phyloP scores from a whole-genome alignment of 805 yeast species.

The Wickerhamiella dianesei region DNA sequence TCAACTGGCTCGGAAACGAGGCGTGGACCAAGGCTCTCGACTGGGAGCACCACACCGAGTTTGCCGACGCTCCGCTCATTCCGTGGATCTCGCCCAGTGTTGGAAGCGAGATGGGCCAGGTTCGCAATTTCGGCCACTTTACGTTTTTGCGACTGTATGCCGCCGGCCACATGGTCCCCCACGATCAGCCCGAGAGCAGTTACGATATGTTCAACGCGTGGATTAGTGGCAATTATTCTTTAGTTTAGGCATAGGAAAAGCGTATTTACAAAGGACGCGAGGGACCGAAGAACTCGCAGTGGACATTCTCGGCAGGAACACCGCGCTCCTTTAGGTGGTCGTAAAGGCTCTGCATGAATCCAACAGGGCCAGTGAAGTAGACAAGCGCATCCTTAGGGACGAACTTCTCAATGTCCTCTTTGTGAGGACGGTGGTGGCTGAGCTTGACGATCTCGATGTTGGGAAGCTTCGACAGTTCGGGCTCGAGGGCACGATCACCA shows the following conservation, averaged over 20 bases:
- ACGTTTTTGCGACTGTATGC: conserved; percentile 72
- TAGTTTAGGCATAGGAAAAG: too few species aligned
- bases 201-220: conserved; percentile 76
- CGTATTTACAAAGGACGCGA: conserved; percentile 2
- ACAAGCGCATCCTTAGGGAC: conserved; percentile 3
- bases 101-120: conserved; percentile 44
- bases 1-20: conserved; percentile 88
- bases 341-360: conserved; percentile 16
- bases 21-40: conserved; percentile 67
- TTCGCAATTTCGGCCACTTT: conserved; percentile 53
- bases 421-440: conserved; percentile 4
- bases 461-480: conserved; percentile 10
- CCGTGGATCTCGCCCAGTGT: conserved; percentile 25
- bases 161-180: conserved; percentile 95
- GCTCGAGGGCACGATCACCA: conserved; percentile 12
- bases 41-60: conserved; percentile 46
- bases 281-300: conserved; percentile 18
- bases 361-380: conserved; percentile 17
- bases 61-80: conserved; percentile 28
- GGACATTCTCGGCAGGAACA: conserved; percentile 8
- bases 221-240: conserved; percentile 34
- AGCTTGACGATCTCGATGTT: conserved; percentile 2
- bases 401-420: conserved; percentile 5
- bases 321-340: conserved; percentile 5
- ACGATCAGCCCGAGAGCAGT: conserved; percentile 69